A percentile compares a stretch with the other conserved stretches of the same genome.
These are phyloP conservation scores for Pyrus communis DNA, from an alignment of 306 rosid species.

Conservation along the genomic window DNA sequence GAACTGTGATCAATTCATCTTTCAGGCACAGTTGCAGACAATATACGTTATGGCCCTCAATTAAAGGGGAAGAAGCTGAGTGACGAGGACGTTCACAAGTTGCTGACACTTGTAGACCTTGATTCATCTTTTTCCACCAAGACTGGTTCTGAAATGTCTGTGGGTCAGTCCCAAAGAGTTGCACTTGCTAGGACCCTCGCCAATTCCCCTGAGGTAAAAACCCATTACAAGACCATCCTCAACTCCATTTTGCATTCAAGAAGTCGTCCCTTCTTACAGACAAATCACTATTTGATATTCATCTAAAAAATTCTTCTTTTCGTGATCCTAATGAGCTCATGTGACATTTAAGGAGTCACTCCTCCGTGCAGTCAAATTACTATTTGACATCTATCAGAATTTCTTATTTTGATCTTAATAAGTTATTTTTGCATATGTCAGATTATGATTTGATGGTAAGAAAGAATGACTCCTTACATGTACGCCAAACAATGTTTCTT, in stretches of 20 bases:
- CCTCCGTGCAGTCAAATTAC: too few species aligned
- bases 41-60: conserved; percentile 76
- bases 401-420: neutral
- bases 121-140: conserved; percentile 58
- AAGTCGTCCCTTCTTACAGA: neutral
- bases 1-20: neutral
- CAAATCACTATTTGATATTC: too few species aligned
- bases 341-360: neutral
- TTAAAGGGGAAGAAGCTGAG: conserved; percentile 52
- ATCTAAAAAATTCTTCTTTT: neutral
- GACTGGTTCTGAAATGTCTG: conserved; percentile 67
- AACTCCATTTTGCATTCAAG: neutral
- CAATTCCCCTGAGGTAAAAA: conserved; percentile 75
- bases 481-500: neutral
- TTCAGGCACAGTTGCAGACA: conserved; percentile 81
- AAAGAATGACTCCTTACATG: neutral
- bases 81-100: conserved; percentile 57
- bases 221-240: neutral
- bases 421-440: neutral
- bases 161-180: conserved; percentile 91
- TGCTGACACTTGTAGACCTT: conserved; percentile 68
- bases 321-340: neutral
- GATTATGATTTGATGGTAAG: neutral
- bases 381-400: neutral
- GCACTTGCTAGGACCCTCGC: conserved; percentile 94